Conservation (phyloP, 495 filamentous ascomycete genomes). For the Penicillium paradoxum region DNA sequence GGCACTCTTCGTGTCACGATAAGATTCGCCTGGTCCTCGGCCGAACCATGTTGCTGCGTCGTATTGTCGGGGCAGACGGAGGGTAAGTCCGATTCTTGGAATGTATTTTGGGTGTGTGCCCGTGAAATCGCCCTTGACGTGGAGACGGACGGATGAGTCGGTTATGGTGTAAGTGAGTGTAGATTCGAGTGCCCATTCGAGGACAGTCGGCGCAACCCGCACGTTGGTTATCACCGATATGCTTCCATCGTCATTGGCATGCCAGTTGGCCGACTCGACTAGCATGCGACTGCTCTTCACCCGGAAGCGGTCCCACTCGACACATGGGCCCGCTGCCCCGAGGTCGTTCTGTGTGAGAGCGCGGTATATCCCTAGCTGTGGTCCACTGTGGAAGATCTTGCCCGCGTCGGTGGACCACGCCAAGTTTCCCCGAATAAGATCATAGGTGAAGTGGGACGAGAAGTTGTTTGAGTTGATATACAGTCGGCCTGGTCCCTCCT, state of each 20-base stretch:
- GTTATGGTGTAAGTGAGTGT: slow-evolving; percentile 43
- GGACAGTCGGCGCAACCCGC: slow-evolving; percentile 49
- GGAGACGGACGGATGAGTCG: slow-evolving; percentile 35
- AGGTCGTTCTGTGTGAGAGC: slow-evolving; percentile 55
- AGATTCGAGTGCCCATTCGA: slow-evolving; percentile 50
- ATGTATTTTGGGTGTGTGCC: slow-evolving; percentile 49
- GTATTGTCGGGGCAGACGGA: slow-evolving; percentile 35
- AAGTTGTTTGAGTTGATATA: slow-evolving; percentile 2
- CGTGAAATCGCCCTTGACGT: slow-evolving; percentile 40
- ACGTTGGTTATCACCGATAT: slow-evolving; percentile 1
- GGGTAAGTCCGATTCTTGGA: slow-evolving; percentile 52
- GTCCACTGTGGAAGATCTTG: slow-evolving; percentile 18
- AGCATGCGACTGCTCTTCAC: slow-evolving; percentile 35
- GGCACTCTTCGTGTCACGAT: slow-evolving; percentile 55
- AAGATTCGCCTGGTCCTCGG: slow-evolving; percentile 57
- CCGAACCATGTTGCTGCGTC: slow-evolving; percentile 52
- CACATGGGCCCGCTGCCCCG: too few relatives aligned
- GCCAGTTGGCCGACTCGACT: slow-evolving; percentile 40
- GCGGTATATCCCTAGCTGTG: slow-evolving; percentile 20
- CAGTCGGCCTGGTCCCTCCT: too few relatives aligned
- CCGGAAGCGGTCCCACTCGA: slow-evolving; percentile 12
- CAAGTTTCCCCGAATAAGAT: slow-evolving; percentile 17
- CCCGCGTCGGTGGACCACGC: slow-evolving; percentile 12
- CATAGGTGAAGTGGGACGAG: not conserved
- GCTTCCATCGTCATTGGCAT: slow-evolving; percentile 8